Evolutionary conservation across 805 yeast genomes (phyloP).

Genomic region (Candida verbasci): DNA sequence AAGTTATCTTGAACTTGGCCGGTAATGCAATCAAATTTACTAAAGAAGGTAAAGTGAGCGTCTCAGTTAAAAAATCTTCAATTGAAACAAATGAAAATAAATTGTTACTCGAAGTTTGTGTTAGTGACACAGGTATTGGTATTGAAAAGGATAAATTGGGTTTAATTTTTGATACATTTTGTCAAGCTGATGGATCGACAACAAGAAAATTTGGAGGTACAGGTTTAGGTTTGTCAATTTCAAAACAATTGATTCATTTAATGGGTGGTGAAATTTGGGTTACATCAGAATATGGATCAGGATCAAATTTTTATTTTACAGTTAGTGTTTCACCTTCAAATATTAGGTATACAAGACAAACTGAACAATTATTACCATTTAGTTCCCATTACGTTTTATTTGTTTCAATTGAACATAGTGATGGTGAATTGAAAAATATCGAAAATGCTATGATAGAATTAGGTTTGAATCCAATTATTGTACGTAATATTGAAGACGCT

Average conservation of each 20-base stretch:
- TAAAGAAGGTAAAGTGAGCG: conserved; percentile 73
- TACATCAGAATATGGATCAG: conserved; percentile 71
- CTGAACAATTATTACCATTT: conserved; percentile 70
- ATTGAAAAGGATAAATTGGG: conserved; percentile 82
- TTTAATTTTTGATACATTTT: conserved; percentile 81
- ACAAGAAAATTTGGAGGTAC: conserved; percentile 93
- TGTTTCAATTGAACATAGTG: conserved; percentile 60
- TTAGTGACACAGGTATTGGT: conserved; percentile 88
- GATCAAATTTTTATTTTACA: conserved; percentile 80
- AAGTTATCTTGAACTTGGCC: conserved; percentile 78
- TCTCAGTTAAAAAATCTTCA: conserved; percentile 58
- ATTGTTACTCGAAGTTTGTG: conserved; percentile 73
- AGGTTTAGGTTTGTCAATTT: conserved; percentile 83
- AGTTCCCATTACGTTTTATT: conserved; percentile 65
- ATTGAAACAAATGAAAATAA: conserved; percentile 23
- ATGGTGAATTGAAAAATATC: conserved; percentile 47
- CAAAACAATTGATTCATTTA: conserved; percentile 78
- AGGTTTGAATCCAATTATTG: conserved; percentile 60
- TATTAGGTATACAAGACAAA: conserved; percentile 55
- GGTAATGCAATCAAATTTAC: conserved; percentile 92
- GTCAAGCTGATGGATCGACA: conserved; percentile 93
- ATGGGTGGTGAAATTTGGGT: conserved; percentile 97
- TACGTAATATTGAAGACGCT: conserved; percentile 53
- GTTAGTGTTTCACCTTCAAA: conserved; percentile 72
- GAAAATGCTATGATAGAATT: conserved; percentile 47